These are phyloP conservation scores for Calycina marina DNA, from an alignment of 2,329 filamentous ascomycete species.

Conservation along the genomic window DNA sequence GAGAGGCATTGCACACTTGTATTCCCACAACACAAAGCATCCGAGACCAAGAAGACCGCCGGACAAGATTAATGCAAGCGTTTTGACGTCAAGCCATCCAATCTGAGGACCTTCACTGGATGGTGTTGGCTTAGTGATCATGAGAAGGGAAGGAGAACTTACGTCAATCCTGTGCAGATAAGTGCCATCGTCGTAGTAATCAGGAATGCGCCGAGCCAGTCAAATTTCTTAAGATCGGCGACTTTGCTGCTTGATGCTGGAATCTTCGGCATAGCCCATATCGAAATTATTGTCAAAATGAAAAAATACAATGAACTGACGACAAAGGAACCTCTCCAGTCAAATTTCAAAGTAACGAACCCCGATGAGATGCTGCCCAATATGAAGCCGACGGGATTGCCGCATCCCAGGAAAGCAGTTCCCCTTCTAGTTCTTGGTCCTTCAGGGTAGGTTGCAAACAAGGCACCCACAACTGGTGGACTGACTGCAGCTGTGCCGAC, in stretches of 20 bases:
- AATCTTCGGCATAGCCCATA: constrained; percentile 47
- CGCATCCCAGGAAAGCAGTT: constrained; percentile 43
- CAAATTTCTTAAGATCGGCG: constrained; percentile 9
- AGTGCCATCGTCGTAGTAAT: constrained; percentile 12
- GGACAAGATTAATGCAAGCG: constrained; percentile 46
- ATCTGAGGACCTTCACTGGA: constrained; percentile 27
- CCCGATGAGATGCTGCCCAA: constrained; percentile 42
- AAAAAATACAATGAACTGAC: constrained; percentile 49
- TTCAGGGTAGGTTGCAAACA: constrained; percentile 47
- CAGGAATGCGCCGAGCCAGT: constrained; percentile 15
- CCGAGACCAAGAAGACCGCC: constrained; percentile 40
- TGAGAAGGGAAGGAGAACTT: constrained; percentile 3
- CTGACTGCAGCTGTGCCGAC: constrained; percentile 49
- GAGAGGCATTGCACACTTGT: constrained; percentile 31
- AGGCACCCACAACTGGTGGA: constrained; percentile 47
- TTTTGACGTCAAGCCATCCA: constrained; percentile 47
- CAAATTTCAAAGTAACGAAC: constrained; percentile 42
- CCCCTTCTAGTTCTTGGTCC: constrained; percentile 45
- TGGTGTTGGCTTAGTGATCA: constrained; percentile 1
- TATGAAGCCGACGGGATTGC: constrained; percentile 28
- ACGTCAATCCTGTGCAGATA: constrained; percentile 16
- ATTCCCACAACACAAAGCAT: constrained; percentile 49
- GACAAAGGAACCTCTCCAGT: constrained; percentile 49
- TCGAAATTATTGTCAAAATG: constrained; percentile 38
- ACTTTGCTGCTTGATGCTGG: constrained; percentile 23